Evolutionary conservation across 768 basidiomycete species (phyloP).

Genomic region (Lactarius hengduanensis): DNA sequence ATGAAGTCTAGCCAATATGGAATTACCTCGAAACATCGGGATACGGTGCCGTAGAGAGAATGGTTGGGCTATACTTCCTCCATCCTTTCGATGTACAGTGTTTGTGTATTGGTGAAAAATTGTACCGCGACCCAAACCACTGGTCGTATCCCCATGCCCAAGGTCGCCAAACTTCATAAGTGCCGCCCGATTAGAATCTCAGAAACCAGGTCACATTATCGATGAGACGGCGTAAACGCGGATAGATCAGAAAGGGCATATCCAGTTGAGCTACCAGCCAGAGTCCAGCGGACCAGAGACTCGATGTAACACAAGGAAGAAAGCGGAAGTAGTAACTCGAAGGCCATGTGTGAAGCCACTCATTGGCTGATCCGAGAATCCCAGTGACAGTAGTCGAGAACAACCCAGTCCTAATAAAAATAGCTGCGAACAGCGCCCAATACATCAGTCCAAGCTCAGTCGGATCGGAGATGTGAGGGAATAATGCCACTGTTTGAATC

Average conservation of each 20-base stretch:
- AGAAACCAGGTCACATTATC: not conserved
- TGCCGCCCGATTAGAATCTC: not conserved
- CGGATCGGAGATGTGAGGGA: not conserved
- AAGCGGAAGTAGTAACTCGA: not conserved
- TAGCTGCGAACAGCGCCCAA: not conserved
- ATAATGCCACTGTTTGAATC: not conserved
- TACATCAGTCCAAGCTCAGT: not conserved
- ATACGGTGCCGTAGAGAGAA: not conserved
- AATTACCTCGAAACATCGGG: not conserved
- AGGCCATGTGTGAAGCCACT: no score
- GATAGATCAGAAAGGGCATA: slow-evolving; percentile 6
- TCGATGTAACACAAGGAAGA: not conserved
- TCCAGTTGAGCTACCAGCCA: not conserved
- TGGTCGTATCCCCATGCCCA: slow-evolving; percentile 1
- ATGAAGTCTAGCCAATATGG: not conserved
- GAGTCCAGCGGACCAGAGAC: not conserved
- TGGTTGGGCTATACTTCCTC: not conserved
- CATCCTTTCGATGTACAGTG: not conserved
- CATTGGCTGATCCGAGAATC: not conserved
- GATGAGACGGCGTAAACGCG: slow-evolving; percentile 1
- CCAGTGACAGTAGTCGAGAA: slow-evolving; percentile 5
- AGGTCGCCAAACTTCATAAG: not conserved
- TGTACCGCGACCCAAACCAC: not conserved
- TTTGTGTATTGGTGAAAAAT: not conserved
- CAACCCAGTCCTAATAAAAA: slow-evolving; percentile 1